phyloP scores from a whole-genome alignment of 805 yeast species.

The Lipomyces mesembrius region DNA sequence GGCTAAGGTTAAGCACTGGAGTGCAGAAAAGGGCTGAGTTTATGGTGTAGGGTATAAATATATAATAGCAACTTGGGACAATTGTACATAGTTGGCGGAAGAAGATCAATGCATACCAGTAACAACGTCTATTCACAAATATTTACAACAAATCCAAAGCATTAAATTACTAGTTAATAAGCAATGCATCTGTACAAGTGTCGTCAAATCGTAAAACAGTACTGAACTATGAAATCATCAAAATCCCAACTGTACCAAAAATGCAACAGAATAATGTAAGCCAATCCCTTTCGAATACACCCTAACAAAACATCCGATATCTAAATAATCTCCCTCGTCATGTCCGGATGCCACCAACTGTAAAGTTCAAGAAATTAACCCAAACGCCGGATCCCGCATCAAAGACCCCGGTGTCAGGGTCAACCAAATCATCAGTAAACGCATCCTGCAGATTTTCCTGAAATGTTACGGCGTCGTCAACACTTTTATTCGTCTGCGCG shows the following conservation, averaged over 20 bases:
- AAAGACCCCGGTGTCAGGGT: constrained; percentile 7
- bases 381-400: constrained; percentile 1
- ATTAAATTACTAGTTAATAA: background rate
- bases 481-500: constrained; percentile 21
- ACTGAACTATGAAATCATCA: background rate
- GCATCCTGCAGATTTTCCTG: constrained; percentile 23
- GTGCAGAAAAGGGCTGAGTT: background rate
- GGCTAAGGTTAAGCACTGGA: constrained; percentile 6
- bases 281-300: background rate
- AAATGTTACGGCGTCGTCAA: constrained; percentile 25
- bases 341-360: constrained; percentile 4
- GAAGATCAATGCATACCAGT: background rate
- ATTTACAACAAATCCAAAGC: constrained; percentile 6
- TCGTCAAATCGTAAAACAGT: background rate
- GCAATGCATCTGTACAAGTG: constrained; percentile 1
- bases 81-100: background rate
- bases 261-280: background rate
- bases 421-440: constrained; percentile 22
- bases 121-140: background rate
- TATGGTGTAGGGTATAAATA: background rate
- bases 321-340: background rate
- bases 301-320: background rate
- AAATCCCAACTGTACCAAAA: background rate
- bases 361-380: constrained; percentile 12
- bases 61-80: background rate